phyloP scores from a whole-genome alignment of 2,329 filamentous ascomycete genomes.

The Beauveria varroae region DNA sequence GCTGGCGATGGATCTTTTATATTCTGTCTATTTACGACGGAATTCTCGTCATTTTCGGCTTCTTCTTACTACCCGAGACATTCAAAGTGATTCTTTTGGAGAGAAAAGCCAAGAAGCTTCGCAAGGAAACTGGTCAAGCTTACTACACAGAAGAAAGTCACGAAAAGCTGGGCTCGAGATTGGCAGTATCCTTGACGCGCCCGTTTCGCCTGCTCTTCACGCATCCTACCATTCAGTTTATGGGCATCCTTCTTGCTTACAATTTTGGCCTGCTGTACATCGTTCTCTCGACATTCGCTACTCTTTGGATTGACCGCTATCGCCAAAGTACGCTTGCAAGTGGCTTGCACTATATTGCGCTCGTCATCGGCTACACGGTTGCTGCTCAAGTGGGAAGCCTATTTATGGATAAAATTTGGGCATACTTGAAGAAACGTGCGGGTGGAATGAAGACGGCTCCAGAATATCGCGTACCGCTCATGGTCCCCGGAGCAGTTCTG shows the following conservation, averaged over 20 bases:
- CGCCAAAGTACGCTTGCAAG: constrained; percentile 33
- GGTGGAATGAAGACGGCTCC: constrained; percentile 22
- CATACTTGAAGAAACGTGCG: constrained; percentile 10
- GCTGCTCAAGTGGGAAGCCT: constrained; percentile 28
- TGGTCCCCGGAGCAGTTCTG: constrained; percentile 44
- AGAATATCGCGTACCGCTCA: constrained; percentile 43
- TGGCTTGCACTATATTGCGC: constrained; percentile 44
- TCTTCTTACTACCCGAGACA: constrained; percentile 48
- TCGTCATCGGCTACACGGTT: constrained; percentile 35
- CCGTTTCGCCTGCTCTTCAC: constrained; percentile 29
- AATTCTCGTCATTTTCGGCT: constrained; percentile 43
- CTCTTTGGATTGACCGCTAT: constrained; percentile 39
- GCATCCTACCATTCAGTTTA: constrained; percentile 39
- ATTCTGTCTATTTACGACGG: constrained; percentile 52
- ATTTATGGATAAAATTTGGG: constrained; percentile 32
- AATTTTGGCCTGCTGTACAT: constrained; percentile 45
- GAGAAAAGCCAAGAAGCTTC: constrained; percentile 1
- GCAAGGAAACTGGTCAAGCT: neutral
- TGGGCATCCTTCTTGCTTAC: constrained; percentile 37
- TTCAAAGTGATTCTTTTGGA: constrained; percentile 55
- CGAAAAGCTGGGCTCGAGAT: neutral
- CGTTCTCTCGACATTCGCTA: constrained; percentile 45
- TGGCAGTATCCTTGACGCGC: neutral
- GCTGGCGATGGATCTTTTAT: constrained; percentile 67
- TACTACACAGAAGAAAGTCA: neutral